Conservation (phyloP, 225 moss, liverwort and hornwort genomes). For the Anthoceros angustus region DNA sequence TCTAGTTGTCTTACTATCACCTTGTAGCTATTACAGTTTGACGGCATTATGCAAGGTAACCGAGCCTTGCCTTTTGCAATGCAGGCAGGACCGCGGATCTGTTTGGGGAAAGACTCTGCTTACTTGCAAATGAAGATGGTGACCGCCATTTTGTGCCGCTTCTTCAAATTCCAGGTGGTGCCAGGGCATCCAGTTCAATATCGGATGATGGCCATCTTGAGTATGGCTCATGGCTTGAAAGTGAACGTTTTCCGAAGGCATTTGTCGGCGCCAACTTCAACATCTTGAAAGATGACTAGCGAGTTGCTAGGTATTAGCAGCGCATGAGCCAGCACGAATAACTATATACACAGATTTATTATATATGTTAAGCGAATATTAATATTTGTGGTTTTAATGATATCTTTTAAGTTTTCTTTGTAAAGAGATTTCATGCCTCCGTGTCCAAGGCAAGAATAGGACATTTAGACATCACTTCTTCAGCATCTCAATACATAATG, state of each 20-base stretch:
- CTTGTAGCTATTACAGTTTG: background rate
- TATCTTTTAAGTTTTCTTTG: too few relatives aligned
- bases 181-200: constrained; percentile 27
- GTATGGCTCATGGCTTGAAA: constrained; percentile 22
- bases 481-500: too few relatives aligned
- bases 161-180: constrained; percentile 40
- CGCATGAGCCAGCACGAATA: too few relatives aligned
- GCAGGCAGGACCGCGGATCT: constrained; percentile 64
- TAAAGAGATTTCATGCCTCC: too few relatives aligned
- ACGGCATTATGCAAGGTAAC: background rate
- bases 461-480: too few relatives aligned
- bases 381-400: too few relatives aligned
- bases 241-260: constrained; percentile 14
- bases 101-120: constrained; percentile 55
- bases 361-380: too few relatives aligned
- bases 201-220: constrained; percentile 34
- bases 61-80: background rate
- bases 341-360: too few relatives aligned
- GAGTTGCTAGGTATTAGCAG: background rate
- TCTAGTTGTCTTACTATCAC: background rate
- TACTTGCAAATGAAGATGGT: constrained; percentile 62
- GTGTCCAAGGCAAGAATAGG: too few relatives aligned
- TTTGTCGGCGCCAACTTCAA: background rate
- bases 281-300: background rate
- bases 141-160: constrained; percentile 30